Evolutionary conservation across 805 yeast species (phyloP), one percentile per base, ranked within the genome.

Genomic region (Pichia exigua): DNA sequence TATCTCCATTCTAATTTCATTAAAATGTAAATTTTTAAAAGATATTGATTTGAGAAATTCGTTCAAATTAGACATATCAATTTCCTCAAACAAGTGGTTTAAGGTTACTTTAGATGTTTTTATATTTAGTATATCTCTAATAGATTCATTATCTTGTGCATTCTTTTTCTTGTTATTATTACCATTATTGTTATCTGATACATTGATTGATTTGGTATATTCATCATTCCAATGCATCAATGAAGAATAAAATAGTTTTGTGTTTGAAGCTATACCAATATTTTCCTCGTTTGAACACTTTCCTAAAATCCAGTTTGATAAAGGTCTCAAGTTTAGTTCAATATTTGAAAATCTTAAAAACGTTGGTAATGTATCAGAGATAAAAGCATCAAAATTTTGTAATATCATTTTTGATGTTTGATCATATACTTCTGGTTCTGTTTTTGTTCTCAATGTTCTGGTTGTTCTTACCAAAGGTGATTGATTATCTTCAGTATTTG

Each of bases 251-350:
- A 35, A 35, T 35, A 35, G n/a, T 35, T n/a, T 35, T 35, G 39
- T 35, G 7, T 35, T 35, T n/a, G n/a, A 35, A 7, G 4, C 20
- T 4, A 35, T 35, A 2, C 6, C 11, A n/a, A 17, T 35, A 7
- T 35, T 9, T 3, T 35, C 20, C 17, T 35, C 20, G 12, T 17
- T 35, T 7, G 39, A 7, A n/a, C 11, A n/a, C n/a, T 35, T 35
- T 28, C 38, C 35, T 1, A 51, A 18, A 27, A 73, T 68, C 2
- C 73, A 55, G 42, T 72, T 56, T 21, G 73, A 61, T 55, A 75
- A 68, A 47, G 73, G 71, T 53, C 73, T 74, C 68, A 73, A 69
- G 12, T 67, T 49, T 54, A 71, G 57, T 1, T 77, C 72, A 9
- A 74, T 64, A 39, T 71, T 78, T 46, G 62, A 54, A 17, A 57